These are phyloP conservation scores for Fusarium sp. DNA, from an alignment of 2,329 filamentous ascomycete genomes.

Conservation along the genomic window DNA sequence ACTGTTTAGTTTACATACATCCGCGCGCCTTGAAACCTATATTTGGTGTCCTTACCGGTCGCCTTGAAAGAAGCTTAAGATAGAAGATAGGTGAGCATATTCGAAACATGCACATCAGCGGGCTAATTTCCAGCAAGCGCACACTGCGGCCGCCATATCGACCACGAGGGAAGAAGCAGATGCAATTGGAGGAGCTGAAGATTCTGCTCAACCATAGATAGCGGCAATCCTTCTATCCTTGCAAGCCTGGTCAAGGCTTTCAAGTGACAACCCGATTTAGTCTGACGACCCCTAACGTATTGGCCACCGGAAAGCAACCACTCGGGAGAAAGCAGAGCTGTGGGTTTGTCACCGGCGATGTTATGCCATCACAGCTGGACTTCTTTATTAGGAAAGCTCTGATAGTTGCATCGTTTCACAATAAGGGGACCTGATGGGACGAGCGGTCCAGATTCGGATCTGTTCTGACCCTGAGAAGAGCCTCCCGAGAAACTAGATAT, in stretches of 20 bases:
- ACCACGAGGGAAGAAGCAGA: slow-evolving; percentile 1
- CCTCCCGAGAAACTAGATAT: slow-evolving; percentile 5
- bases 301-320: slow-evolving; percentile 23
- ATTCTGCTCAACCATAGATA: not conserved
- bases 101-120: slow-evolving; percentile 34
- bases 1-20: not conserved
- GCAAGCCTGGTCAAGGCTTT: not conserved
- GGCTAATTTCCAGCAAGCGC: slow-evolving; percentile 24
- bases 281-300: slow-evolving; percentile 17
- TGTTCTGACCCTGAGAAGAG: slow-evolving; percentile 21
- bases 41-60: slow-evolving; percentile 6
- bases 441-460: slow-evolving; percentile 36
- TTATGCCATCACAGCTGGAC: slow-evolving; percentile 35
- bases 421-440: slow-evolving; percentile 39
- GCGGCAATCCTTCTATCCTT: not conserved
- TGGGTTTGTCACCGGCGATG: slow-evolving; percentile 38
- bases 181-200: not conserved
- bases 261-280: slow-evolving; percentile 28
- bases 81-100: slow-evolving; percentile 16
- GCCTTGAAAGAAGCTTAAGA: slow-evolving; percentile 27
- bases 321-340: slow-evolving; percentile 27
- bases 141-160: slow-evolving; percentile 20
- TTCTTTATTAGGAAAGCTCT: slow-evolving; percentile 37
- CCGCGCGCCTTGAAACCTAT: slow-evolving; percentile 18
- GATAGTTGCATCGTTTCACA: slow-evolving; percentile 41